Percentiles rank a stretch among this genome's conserved stretches.
Evolutionary conservation across 352 stramenopile genomes (phyloP).

Genomic region (Phytopythium sindhum): DNA sequence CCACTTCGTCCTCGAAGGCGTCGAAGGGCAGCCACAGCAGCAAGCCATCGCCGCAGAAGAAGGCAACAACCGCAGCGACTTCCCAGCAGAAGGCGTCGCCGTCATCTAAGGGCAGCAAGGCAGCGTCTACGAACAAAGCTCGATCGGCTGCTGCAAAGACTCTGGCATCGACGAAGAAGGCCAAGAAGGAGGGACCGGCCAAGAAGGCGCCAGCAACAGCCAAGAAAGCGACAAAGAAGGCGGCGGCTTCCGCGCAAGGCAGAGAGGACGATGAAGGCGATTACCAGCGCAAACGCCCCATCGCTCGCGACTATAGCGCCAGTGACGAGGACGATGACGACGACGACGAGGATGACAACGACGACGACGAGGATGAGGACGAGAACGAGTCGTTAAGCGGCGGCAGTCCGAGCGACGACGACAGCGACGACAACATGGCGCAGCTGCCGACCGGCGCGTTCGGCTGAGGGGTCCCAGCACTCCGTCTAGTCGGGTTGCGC

Average conservation of each 20-base stretch:
- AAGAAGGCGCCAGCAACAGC: conserved; percentile 9
- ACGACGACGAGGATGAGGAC: conserved; percentile 20
- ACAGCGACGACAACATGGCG: conserved; percentile 62
- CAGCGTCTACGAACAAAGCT: not conserved
- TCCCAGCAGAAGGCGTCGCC: not conserved
- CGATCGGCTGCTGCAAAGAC: not conserved
- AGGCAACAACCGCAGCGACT: not conserved
- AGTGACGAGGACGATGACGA: conserved; percentile 24
- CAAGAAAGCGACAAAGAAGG: conserved; percentile 10
- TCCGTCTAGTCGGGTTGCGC: not conserved
- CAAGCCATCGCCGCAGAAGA: not conserved
- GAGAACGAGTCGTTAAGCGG: conserved; percentile 39
- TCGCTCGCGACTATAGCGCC: conserved; percentile 5
- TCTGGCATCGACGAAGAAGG: not conserved
- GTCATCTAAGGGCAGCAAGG: too few relatives aligned
- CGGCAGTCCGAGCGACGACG: conserved; percentile 46
- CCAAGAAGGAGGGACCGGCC: not conserved
- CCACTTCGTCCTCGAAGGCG: not conserved
- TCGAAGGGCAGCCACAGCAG: not conserved
- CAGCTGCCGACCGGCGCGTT: conserved; percentile 60
- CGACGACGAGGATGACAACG: conserved; percentile 27
- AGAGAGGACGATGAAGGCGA: conserved; percentile 5
- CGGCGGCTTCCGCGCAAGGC: not conserved
- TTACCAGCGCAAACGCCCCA: not conserved
- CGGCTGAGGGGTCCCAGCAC: conserved; percentile 17